phyloP scores from a whole-genome alignment of 2,329 filamentous ascomycete species.

The Monosporascus cannonballus region DNA sequence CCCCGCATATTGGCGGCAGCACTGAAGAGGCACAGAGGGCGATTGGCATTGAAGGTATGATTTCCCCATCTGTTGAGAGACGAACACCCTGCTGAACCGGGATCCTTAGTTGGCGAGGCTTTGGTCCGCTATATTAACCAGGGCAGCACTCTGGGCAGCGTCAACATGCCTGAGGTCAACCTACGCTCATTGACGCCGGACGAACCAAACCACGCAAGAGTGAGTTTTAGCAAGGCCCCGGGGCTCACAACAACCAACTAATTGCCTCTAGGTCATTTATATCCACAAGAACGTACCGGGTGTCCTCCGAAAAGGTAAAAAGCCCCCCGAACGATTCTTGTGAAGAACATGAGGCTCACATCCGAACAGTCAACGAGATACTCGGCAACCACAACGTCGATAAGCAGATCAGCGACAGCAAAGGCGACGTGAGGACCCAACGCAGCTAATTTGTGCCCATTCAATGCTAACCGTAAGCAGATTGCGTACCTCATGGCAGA shows the following conservation, averaged over 20 bases:
- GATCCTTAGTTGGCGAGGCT: slow-evolving; percentile 63
- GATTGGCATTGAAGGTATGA: slow-evolving; percentile 76
- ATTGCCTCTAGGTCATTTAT: slow-evolving; percentile 64
- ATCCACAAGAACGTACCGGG: slow-evolving; percentile 96
- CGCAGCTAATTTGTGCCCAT: not conserved
- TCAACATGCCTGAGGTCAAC: slow-evolving; percentile 94
- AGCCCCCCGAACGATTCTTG: not conserved
- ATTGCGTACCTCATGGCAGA: slow-evolving; percentile 97
- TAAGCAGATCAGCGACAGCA: slow-evolving; percentile 96
- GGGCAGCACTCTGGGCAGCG: slow-evolving; percentile 82
- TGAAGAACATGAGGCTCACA: slow-evolving; percentile 8
- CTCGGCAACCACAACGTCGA: slow-evolving; percentile 95
- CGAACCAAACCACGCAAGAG: slow-evolving; percentile 81
- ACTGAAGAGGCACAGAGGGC: slow-evolving; percentile 96
- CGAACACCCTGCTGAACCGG: slow-evolving; percentile 7
- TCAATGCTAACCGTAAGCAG: slow-evolving; percentile 27
- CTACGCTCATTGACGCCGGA: slow-evolving; percentile 86
- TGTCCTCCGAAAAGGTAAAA: slow-evolving; percentile 73
- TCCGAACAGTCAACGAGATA: slow-evolving; percentile 74
- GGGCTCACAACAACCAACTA: slow-evolving; percentile 8
- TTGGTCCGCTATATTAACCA: slow-evolving; percentile 94
- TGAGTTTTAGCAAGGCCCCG: slow-evolving; percentile 30
- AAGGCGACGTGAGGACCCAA: slow-evolving; percentile 62
- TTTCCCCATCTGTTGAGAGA: not conserved
- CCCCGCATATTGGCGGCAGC: slow-evolving; percentile 94